phyloP scores from a whole-genome alignment of 176 grass and related monocot genomes.

The Thalia dealbata region DNA sequence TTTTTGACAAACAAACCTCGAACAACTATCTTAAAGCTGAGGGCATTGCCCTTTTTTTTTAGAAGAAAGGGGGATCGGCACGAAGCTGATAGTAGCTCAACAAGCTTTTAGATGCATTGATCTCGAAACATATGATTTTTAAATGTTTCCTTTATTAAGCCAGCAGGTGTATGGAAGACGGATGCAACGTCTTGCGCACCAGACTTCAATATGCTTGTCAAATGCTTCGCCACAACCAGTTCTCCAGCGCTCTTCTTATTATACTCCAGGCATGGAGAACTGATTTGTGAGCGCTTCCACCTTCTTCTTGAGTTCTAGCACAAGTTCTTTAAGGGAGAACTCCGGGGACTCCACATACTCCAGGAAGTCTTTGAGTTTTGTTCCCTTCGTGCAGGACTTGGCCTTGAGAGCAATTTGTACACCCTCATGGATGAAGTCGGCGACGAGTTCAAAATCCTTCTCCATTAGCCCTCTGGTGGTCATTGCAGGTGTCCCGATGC shows the following conservation, averaged over 20 bases:
- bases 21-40: no score
- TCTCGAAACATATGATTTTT: no score
- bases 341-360: not conserved
- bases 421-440: constrained; percentile 16
- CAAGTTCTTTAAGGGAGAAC: not conserved
- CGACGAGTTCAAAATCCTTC: constrained; percentile 6
- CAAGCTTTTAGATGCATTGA: no score
- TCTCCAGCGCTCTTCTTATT: not conserved
- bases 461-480: constrained; percentile 16
- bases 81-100: no score
- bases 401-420: constrained; percentile 10
- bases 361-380: constrained; percentile 14
- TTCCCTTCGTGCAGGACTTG: constrained; percentile 4
- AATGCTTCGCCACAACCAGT: no score
- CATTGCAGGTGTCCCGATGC: constrained; percentile 15
- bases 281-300: constrained; percentile 13
- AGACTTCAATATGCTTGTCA: no score
- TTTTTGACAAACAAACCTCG: no score
- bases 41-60: no score
- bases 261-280: constrained; percentile 13
- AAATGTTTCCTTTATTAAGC: no score
- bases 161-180: no score
- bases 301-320: constrained; percentile 10
- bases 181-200: no score
- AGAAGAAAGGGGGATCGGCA: no score